A percentile compares a stretch with the other conserved stretches of the same genome.
These are phyloP conservation scores for Annulohypoxylon stygium DNA, from an alignment of 495 filamentous ascomycete species.

Conservation along the genomic window DNA sequence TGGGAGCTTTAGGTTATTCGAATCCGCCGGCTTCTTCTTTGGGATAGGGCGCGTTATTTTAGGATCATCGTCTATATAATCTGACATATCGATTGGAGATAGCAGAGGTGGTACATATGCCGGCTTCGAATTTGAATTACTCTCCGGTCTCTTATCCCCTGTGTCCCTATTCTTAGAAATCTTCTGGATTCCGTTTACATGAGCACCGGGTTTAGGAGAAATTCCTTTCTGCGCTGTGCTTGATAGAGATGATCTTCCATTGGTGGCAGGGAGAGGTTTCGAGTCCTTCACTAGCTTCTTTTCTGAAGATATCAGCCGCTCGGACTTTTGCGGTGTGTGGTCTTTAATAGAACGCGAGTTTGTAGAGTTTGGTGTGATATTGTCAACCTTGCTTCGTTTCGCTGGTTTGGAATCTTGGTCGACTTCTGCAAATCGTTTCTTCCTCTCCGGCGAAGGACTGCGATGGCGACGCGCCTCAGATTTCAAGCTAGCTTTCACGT, in stretches of 20 bases:
- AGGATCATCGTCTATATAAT: slow-evolving; percentile 50
- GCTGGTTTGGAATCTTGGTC: slow-evolving; percentile 52
- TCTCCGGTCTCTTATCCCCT: slow-evolving; percentile 55
- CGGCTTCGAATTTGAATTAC: slow-evolving; percentile 43
- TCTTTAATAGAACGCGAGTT: slow-evolving; percentile 46
- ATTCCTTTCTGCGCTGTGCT: slow-evolving; percentile 52
- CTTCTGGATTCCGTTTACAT: slow-evolving; percentile 57
- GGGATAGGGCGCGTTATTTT: slow-evolving; percentile 45
- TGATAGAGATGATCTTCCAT: slow-evolving; percentile 52
- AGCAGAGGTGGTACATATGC: slow-evolving; percentile 54
- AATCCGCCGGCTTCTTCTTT: slow-evolving; percentile 48
- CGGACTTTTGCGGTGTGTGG: slow-evolving; percentile 39
- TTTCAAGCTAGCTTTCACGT: slow-evolving; percentile 47
- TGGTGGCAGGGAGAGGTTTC: slow-evolving; percentile 48
- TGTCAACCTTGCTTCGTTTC: slow-evolving; percentile 58
- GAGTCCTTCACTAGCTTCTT: slow-evolving; percentile 48
- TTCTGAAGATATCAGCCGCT: slow-evolving; percentile 41
- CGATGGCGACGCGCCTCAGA: slow-evolving; percentile 44
- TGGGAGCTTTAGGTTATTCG: slow-evolving; percentile 40
- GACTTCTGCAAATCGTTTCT: slow-evolving; percentile 56
- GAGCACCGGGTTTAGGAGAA: slow-evolving; percentile 54
- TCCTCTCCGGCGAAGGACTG: slow-evolving; percentile 53
- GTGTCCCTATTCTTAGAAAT: slow-evolving; percentile 49
- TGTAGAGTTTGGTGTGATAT: slow-evolving; percentile 43
- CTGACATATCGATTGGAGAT: slow-evolving; percentile 58